Evolutionary conservation across 2,329 filamentous ascomycete genomes (phyloP), one percentile per base, ranked within the genome.

Genomic region (Sordariomycetes sp.): DNA sequence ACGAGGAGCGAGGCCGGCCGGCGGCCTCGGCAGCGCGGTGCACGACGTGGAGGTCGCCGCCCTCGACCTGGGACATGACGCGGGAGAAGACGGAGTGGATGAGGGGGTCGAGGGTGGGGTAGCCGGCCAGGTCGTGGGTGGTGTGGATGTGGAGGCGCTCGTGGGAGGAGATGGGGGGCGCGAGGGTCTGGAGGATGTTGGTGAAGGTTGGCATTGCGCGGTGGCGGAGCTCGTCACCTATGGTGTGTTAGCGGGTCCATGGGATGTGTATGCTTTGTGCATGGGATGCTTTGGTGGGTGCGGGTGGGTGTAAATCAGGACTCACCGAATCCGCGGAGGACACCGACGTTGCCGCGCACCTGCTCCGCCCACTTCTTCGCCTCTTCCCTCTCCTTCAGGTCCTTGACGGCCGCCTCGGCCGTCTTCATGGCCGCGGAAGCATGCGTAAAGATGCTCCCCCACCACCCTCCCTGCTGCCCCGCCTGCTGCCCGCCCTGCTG

Each of bases 11-110:
- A 51, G 85, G 81, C 52, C 84, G 84, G 34, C 82, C 84, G 53
- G 85, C 81, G 54, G 85, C 89, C 71, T 97, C 94, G 60, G 90
- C 87, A 22, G 94, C 94, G 42, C 91, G 88, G 72, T 99, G 94
- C 60, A 97, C 84, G 57, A 99, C 94, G 57, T 97, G 79, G 20
- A 99, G 78, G 65, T 97, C 94, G 57, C 94, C 94, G 62, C 94
- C 94, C 72, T 99, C 94, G 52, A 99, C 94, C 73, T 99, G 94
- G n/a, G 90, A 82, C 94, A 99, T 99, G 65, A 99, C 91, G 56
- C 90, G 86, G 57, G 87, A 87, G 74, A 99, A 99, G 61, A 94
- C 90, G 59, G 81, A 81, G 72, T 97, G 90, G 64, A 97, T 89
- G 57, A 96, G 80, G 20, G 92, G 90, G 68, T 97, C 92, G 64